Percentiles rank a stretch among this genome's conserved stretches.
Conservation (phyloP, 805 yeast genomes). For the Kodamaea kaohsiungensis region DNA sequence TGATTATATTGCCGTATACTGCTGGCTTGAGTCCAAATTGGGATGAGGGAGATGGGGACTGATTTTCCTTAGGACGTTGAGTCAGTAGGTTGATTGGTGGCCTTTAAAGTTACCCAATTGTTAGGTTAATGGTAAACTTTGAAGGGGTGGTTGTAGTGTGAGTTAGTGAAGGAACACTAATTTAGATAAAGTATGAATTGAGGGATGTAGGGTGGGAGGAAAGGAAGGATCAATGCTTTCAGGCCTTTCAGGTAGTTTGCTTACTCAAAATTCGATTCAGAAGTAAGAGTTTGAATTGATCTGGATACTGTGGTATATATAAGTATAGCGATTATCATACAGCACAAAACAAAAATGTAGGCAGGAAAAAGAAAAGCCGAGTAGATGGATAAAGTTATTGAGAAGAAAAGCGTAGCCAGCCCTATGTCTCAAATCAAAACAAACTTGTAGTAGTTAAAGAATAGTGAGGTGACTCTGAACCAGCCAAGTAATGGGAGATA, state of each 20-base stretch:
- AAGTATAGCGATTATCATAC: background rate
- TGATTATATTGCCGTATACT: slow-evolving; percentile 5
- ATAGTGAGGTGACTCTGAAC: background rate
- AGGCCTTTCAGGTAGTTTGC: no score
- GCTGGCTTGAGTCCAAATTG: slow-evolving; percentile 11
- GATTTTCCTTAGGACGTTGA: background rate
- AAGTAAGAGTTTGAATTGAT: background rate
- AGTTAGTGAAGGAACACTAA: background rate
- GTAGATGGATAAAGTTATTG: background rate
- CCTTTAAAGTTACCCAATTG: background rate
- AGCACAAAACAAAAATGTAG: background rate
- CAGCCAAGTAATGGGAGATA: background rate
- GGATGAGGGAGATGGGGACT: background rate
- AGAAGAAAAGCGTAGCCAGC: background rate
- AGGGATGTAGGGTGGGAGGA: no score
- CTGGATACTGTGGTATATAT: background rate
- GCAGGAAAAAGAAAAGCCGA: background rate
- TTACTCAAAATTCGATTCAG: background rate
- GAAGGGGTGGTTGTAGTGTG: no score
- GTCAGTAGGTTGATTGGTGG: no score
- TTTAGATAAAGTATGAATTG: no score
- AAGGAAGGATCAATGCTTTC: no score
- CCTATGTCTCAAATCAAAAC: background rate
- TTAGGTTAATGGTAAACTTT: background rate
- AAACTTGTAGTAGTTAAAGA: background rate